Evolutionary conservation across 2,329 filamentous ascomycete genomes (phyloP).

Genomic region (Aureobasidium sp.): DNA sequence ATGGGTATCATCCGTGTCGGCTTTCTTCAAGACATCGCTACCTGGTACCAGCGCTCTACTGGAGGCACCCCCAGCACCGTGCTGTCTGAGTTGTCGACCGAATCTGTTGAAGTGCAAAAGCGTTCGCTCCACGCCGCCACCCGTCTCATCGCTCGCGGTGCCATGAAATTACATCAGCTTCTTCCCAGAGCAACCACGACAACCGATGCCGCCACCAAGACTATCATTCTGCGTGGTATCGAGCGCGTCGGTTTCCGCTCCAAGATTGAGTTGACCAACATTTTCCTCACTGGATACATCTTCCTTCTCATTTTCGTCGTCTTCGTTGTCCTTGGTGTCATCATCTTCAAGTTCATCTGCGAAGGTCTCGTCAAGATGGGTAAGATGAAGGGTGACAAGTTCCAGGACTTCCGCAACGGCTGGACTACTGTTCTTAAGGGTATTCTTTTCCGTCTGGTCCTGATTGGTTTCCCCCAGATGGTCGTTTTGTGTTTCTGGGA

Average conservation of each 20-base stretch:
- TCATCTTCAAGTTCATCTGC: constrained; percentile 72
- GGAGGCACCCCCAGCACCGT: constrained; percentile 77
- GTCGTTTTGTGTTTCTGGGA: constrained; percentile 89
- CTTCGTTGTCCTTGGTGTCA: constrained; percentile 64
- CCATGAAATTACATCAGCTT: constrained; percentile 37
- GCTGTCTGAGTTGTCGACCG: constrained; percentile 64
- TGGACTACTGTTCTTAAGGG: constrained; percentile 92
- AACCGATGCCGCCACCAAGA: constrained; percentile 26
- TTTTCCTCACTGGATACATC: constrained; percentile 84
- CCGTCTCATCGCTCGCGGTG: constrained; percentile 49
- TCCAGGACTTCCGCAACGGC: constrained; percentile 87
- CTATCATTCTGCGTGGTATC: constrained; percentile 66
- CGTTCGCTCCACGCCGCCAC: constrained; percentile 43
- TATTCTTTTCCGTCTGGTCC: constrained; percentile 76
- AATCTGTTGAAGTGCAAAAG: constrained; percentile 79
- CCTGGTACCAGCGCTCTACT: constrained; percentile 93
- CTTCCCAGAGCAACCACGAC: constrained; percentile 33
- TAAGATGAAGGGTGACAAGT: constrained; percentile 78
- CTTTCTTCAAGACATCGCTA: constrained; percentile 85
- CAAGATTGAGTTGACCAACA: constrained; percentile 79
- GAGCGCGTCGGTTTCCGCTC: constrained; percentile 82
- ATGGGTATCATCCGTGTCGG: constrained; percentile 86
- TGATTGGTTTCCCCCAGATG: constrained; percentile 90
- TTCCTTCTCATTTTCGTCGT: constrained; percentile 84
- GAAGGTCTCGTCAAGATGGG: constrained; percentile 68